Percentiles rank a stretch among this genome's conserved stretches.
Conservation (phyloP, 2,329 filamentous ascomycete genomes). For the Colletotrichum brevisporum region DNA sequence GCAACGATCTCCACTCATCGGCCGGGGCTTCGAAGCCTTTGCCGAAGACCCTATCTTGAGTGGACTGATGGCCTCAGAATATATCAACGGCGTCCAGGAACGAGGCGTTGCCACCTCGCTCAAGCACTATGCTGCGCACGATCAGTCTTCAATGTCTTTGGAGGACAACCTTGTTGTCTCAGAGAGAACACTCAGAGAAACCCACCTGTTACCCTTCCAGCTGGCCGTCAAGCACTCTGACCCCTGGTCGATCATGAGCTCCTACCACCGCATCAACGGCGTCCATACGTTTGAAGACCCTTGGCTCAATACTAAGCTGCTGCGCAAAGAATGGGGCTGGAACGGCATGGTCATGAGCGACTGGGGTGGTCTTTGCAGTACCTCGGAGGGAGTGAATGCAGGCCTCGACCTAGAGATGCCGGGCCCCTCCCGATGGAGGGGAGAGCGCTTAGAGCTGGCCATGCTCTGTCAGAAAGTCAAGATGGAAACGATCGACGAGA, state of each 20-base stretch:
- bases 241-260: slow-evolving; percentile 55
- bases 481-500: slow-evolving; percentile 67
- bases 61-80: not conserved
- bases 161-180: too few species aligned
- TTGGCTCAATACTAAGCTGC: slow-evolving; percentile 59
- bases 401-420: slow-evolving; percentile 74
- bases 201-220: slow-evolving; percentile 55
- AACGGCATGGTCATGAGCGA: slow-evolving; percentile 71
- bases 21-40: slow-evolving; percentile 88
- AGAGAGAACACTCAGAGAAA: slow-evolving; percentile 53
- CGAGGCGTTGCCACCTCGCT: slow-evolving; percentile 45
- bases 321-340: slow-evolving; percentile 71
- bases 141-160: slow-evolving; percentile 37
- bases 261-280: slow-evolving; percentile 57
- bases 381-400: slow-evolving; percentile 59
- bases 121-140: slow-evolving; percentile 39
- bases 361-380: slow-evolving; percentile 56
- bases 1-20: slow-evolving; percentile 80
- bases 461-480: slow-evolving; percentile 69
- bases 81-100: slow-evolving; percentile 52
- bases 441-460: slow-evolving; percentile 63
- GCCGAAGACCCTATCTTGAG: slow-evolving; percentile 74
- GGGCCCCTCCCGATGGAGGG: slow-evolving; percentile 65
- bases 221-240: slow-evolving; percentile 51
- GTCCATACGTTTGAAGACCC: slow-evolving; percentile 44